Evolutionary conservation across 1,139 yeast species (phyloP).

Genomic region (Ogataea hybrid): DNA sequence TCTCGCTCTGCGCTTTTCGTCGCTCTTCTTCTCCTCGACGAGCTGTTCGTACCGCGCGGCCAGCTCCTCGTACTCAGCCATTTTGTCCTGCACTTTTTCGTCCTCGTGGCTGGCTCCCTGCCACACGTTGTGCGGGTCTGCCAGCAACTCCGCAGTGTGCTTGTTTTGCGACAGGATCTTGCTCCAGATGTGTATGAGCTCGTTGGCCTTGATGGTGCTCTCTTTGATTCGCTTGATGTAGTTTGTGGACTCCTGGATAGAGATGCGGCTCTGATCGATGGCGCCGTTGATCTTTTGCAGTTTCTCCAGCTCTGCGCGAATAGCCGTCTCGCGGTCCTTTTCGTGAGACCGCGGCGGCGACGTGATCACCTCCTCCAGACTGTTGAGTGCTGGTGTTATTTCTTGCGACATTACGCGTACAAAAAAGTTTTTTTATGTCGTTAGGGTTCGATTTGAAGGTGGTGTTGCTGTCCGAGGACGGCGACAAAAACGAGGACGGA

Average conservation of each 20-base stretch:
- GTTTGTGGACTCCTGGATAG: slow-evolving; percentile 19
- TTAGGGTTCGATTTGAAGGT: slow-evolving; percentile 31
- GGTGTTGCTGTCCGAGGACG: slow-evolving; percentile 22
- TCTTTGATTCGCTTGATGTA: slow-evolving; percentile 17
- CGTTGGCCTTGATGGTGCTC: slow-evolving; percentile 26
- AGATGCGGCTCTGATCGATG: slow-evolving; percentile 15
- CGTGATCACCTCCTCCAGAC: slow-evolving; percentile 14
- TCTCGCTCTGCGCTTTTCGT: slow-evolving; percentile 9
- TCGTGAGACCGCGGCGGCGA: slow-evolving; percentile 8
- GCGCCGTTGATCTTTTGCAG: slow-evolving; percentile 16
- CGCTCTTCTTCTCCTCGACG: slow-evolving; percentile 6
- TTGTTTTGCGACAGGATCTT: slow-evolving; percentile 46
- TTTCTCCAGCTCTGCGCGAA: slow-evolving; percentile 15
- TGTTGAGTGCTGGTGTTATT: slow-evolving; percentile 12
- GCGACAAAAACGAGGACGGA: slow-evolving; percentile 22
- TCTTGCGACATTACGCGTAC: slow-evolving; percentile 17
- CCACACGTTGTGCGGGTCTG: slow-evolving; percentile 13
- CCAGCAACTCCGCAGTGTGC: slow-evolving; percentile 38
- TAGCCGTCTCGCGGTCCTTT: slow-evolving; percentile 12
- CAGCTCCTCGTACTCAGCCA: slow-evolving; percentile 34
- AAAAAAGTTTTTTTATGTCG: slow-evolving; percentile 9
- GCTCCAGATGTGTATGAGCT: slow-evolving; percentile 45
- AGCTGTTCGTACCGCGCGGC: slow-evolving; percentile 26
- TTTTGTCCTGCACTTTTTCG: slow-evolving; percentile 23
- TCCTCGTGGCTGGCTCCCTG: slow-evolving; percentile 19